Base-by-base conservation (phyloP, 2,329 filamentous ascomycete species). In the Trichoderma guizhouense region DNA sequence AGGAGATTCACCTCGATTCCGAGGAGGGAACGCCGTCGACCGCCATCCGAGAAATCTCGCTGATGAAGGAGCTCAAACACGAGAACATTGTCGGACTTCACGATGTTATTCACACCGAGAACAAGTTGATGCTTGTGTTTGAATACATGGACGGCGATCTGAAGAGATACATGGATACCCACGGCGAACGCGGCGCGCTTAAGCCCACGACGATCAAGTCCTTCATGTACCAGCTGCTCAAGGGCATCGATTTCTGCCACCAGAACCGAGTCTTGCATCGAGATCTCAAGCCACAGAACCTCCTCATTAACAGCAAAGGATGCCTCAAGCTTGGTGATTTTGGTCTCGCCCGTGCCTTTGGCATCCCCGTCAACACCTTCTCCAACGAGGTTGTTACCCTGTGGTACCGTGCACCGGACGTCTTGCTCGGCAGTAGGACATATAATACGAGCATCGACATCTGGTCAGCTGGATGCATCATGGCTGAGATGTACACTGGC, bases 371-470 rank as follows among this genome's bases (percentile, higher is more conserved):
- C 78, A 98, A 98, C 80, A 98, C 95, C 21, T 98, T 98, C 83
- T 97, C 93, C 67, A 98, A 98, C 81, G 95, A 98, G 83, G 95
- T 98, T 72, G 95, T 98, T 57, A 98, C 96, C 0, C 87, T 98
- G 21, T 98, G 95, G 95, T 99, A 99, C 82, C 93, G 96, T 57
- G 96, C 96, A 1, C 96, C 96, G 0, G 96, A 99, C 78, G 96
- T 99, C 61, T 88, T 99, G 66, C 88, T 99, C 60, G 96, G 96
- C 67, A 96, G 93, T 78, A 87, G 96, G 75, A 98, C 96, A 26
- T 99, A 99, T 85, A 99, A 97, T 83, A 99, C 96, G n/a, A 97
- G 94, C 83, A 98, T 99, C 81, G 96, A 99, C 79, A 98, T 99
- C 80, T 99, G 96, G 96, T 97, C 94, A 7, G 96, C 96, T 7